Evolutionary conservation across 2,329 filamentous ascomycete species (phyloP), one percentile per base, ranked within the genome.

Genomic region (Apiospora rasikravindrae): DNA sequence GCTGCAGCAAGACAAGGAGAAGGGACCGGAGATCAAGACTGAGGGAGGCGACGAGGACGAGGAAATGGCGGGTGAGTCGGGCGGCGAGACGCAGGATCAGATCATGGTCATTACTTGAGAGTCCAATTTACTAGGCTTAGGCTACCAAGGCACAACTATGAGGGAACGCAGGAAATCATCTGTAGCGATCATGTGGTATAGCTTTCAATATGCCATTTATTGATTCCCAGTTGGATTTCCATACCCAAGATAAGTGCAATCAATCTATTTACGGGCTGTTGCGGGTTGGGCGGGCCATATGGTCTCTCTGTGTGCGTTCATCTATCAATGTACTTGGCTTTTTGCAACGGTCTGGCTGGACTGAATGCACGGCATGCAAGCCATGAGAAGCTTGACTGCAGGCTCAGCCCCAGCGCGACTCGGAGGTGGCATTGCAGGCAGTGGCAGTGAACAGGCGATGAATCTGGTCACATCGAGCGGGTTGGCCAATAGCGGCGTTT

Each of bases 81-180:
- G 67, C 14, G 67, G 67, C 44, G 67, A 69, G 67, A 49, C 22
- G 44, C 67, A 69, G 44, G 67, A 69, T 37, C 67, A 45, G 33
- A 64, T 64, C 22, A 64, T 64, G 57, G 57, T 64, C 33, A 64
- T 64, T 40, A 64, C 57, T 64, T 64, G 57, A 64, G 57, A 64
- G n/a, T 40, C 10, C 5, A 6, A 29, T 33, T 37, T 64, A n/a
- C 22, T 64, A 64, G 57, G 33, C 57, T 64, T 64, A 64, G 57
- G 33, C 57, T 64, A 40, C 26, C 6, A 37, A 37, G 26, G 26
- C 26, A 57, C 51, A 4, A 11, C 2, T 61, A 61, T 29, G 29
- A 61, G 53, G 29, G 29, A 61, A 61, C 19, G 14, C 16, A 37
- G 53, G 16, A 37, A 22, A 22, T 33, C 53, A 61, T 37, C 29